Percentiles rank a stretch among this genome's conserved stretches.
These are phyloP conservation scores for Marchantia paleacea DNA, from an alignment of 225 moss, liverwort and hornwort genomes.

Conservation along the genomic window DNA sequence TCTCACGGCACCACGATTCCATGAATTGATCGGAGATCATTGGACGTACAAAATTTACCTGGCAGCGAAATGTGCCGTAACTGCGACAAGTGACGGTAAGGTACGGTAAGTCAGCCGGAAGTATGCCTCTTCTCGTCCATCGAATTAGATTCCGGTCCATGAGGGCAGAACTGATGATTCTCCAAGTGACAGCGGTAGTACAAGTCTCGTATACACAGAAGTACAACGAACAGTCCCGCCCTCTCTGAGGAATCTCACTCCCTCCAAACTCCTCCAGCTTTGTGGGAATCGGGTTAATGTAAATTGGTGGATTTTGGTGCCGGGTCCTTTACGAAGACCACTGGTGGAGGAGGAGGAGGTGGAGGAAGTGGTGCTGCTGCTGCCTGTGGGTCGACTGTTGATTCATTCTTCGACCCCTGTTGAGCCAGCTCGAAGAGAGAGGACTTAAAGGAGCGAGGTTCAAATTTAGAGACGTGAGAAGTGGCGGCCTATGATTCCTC, in stretches of 20 bases:
- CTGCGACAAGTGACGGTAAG: neutral
- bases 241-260: neutral
- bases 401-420: neutral
- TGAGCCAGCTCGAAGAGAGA: neutral
- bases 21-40: neutral
- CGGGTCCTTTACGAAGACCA: too few relatives aligned
- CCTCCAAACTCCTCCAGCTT: neutral
- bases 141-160: neutral
- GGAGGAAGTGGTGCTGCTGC: neutral
- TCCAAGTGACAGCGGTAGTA: neutral
- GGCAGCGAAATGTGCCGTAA: neutral
- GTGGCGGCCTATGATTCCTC: slow-evolving; percentile 10
- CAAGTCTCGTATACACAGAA: neutral
- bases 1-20: neutral
- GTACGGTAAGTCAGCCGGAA: neutral
- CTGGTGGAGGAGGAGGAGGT: too few relatives aligned
- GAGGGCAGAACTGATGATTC: neutral
- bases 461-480: neutral
- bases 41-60: too few relatives aligned
- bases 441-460: neutral
- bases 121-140: slow-evolving; percentile 2
- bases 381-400: neutral
- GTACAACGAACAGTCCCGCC: slow-evolving; percentile 5
- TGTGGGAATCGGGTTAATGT: too few relatives aligned
- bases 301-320: too few relatives aligned